Evolutionary conservation across 2,329 filamentous ascomycete genomes (phyloP).

Genomic region (Alternaria sp.): DNA sequence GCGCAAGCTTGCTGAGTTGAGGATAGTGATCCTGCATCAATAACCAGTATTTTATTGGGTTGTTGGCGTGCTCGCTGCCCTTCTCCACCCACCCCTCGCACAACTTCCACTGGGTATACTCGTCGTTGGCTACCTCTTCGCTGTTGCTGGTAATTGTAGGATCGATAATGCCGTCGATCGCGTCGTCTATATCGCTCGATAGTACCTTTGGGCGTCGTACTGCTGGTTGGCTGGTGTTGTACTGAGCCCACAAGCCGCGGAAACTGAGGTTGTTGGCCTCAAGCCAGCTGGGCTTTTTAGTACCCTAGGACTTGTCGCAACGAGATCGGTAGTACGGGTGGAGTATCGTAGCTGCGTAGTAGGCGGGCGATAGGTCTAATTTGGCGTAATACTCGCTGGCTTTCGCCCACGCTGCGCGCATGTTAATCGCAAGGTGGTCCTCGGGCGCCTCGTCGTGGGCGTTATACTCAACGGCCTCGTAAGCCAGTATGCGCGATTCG

Average conservation of each 20-base stretch:
- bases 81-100: not conserved
- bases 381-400: slow-evolving; percentile 14
- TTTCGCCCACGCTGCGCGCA: slow-evolving; percentile 7
- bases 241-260: not conserved
- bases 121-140: not conserved
- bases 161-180: not conserved
- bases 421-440: slow-evolving; percentile 17
- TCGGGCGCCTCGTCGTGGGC: not conserved
- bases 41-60: slow-evolving; percentile 1
- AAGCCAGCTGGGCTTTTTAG: not conserved
- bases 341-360: slow-evolving; percentile 16
- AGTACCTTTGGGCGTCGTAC: too few species aligned
- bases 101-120: not conserved
- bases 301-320: too few species aligned
- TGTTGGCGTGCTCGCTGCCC: not conserved
- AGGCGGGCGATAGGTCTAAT: slow-evolving; percentile 7
- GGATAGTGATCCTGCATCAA: not conserved
- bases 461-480: not conserved
- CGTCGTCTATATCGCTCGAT: not conserved
- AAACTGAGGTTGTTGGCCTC: not conserved
- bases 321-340: not conserved
- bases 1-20: not conserved
- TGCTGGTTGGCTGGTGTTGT: too few species aligned
- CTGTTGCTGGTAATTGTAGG: not conserved
- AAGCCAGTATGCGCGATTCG: not conserved